Percentiles rank a stretch among this genome's conserved stretches.
Evolutionary conservation across 176 grass and related monocot species (phyloP).

Genomic region (Oryza nivara): DNA sequence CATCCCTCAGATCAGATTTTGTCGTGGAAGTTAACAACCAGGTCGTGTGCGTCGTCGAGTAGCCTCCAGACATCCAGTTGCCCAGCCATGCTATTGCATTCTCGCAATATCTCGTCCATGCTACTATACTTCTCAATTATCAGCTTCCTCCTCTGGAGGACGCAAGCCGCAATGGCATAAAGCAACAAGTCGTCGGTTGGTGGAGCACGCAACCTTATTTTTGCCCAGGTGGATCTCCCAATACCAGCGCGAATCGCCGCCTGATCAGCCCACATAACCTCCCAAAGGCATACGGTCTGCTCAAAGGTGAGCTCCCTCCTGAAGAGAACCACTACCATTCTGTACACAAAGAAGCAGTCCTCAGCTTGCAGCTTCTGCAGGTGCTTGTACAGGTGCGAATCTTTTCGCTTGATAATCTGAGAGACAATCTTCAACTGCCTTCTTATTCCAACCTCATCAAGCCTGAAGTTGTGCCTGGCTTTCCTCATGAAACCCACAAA

Average conservation of each 20-base stretch:
- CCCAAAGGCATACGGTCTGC: constrained; percentile 91
- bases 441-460: constrained; percentile 87
- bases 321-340: constrained; percentile 97
- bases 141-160: constrained; percentile 88
- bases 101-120: constrained; percentile 93
- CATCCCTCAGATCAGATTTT: constrained; percentile 68
- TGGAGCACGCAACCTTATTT: constrained; percentile 74
- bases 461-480: constrained; percentile 93
- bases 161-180: constrained; percentile 90
- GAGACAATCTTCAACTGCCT: constrained; percentile 93
- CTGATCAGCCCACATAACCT: constrained; percentile 98
- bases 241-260: constrained; percentile 79
- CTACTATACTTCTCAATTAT: constrained; percentile 96
- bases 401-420: constrained; percentile 94
- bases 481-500: constrained; percentile 96
- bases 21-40: constrained; percentile 89
- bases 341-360: constrained; percentile 98
- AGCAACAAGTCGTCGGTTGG: constrained; percentile 87
- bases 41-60: constrained; percentile 86
- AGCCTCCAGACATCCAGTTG: constrained; percentile 95
- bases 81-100: constrained; percentile 92
- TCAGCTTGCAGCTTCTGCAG: constrained; percentile 96
- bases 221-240: constrained; percentile 78
- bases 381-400: constrained; percentile 80
- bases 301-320: constrained; percentile 91